Evolutionary conservation across 768 basidiomycete species (phyloP), one percentile per base, ranked within the genome.

Genomic region (Macrolepiota dolichaula): DNA sequence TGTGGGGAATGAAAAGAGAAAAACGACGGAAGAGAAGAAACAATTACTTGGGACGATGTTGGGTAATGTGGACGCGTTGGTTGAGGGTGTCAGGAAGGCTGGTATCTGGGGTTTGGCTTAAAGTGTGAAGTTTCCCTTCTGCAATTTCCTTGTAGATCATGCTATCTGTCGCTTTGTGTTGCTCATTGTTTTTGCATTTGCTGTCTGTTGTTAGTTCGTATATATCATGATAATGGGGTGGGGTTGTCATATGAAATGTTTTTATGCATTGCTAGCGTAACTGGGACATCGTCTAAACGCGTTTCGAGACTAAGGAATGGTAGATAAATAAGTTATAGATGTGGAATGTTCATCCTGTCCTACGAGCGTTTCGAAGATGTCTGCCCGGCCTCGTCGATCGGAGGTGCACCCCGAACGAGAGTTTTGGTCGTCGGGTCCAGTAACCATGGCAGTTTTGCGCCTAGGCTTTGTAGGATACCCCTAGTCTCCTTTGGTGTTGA

Each of bases 21-120:
- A 80, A 66, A 89, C 86, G 46, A 92, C 85, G 46, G 88, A 91
- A 61, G 90, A 94, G 75, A 94, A 94, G 77, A 93, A 89, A 72
- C 85, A 86, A 69, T 71, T 91, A 47, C 68, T 96, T 60, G 89
- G 89, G 0, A 87, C 83, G 49, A 88, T 94, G 85, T 73, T 96
- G 47, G 94, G 92, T 3, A 96, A 96, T 70, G 94, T 96, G 2
- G 94, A 96, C 70, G 89, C 91, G 32, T 79, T 96, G 10, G 92
- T 96, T 4, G 92, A 93, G 63, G 88, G 93, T 0, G 90, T 96
- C 36, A 79, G 88, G 63, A 90, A 87, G 72, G 92, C 91, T 0
- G 92, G 93, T 0, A 86, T 95, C 58, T 96, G 92, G 92, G 92
- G 94, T 5, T 71, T 93, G 59, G 85, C 73, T 37, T 72, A 63